phyloP scores from a whole-genome alignment of 371 early-diverging fungal genomes.

The Apophysomyces trapeziformis region DNA sequence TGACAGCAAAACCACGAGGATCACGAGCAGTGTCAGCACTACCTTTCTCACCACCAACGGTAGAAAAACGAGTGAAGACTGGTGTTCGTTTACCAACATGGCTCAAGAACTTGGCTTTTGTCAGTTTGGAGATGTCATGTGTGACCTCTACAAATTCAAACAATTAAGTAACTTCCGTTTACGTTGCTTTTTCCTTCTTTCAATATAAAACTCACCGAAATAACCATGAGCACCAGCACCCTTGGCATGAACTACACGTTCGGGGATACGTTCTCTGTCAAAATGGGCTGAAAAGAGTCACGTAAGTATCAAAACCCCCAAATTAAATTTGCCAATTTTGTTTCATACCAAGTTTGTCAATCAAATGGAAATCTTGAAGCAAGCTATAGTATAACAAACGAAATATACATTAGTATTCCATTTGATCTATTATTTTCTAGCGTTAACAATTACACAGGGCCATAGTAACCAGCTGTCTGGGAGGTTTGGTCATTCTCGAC shows the following conservation, averaged over 20 bases:
- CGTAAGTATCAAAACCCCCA: background rate
- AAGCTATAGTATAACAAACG: slow-evolving; percentile 21
- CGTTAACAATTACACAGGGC: slow-evolving; percentile 33
- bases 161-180: background rate
- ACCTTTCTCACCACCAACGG: slow-evolving; percentile 82
- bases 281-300: slow-evolving; percentile 58
- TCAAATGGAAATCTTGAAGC: slow-evolving; percentile 75
- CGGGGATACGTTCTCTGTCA: slow-evolving; percentile 85
- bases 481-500: slow-evolving; percentile 71
- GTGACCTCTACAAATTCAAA: slow-evolving; percentile 60
- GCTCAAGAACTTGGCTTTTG: slow-evolving; percentile 79
- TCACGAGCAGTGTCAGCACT: slow-evolving; percentile 79
- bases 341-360: slow-evolving; percentile 67
- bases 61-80: slow-evolving; percentile 79
- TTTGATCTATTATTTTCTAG: background rate
- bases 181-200: background rate
- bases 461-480: slow-evolving; percentile 59
- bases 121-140: slow-evolving; percentile 70
- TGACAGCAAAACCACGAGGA: slow-evolving; percentile 80
- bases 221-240: slow-evolving; percentile 84
- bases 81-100: slow-evolving; percentile 79
- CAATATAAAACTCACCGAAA: slow-evolving; percentile 55
- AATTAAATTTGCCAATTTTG: background rate
- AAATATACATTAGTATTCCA: background rate
- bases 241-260: slow-evolving; percentile 86